Evolutionary conservation across 2,329 filamentous ascomycete genomes (phyloP), one percentile per base, ranked within the genome.

Genomic region (Teratosphaeriaceae sp.): DNA sequence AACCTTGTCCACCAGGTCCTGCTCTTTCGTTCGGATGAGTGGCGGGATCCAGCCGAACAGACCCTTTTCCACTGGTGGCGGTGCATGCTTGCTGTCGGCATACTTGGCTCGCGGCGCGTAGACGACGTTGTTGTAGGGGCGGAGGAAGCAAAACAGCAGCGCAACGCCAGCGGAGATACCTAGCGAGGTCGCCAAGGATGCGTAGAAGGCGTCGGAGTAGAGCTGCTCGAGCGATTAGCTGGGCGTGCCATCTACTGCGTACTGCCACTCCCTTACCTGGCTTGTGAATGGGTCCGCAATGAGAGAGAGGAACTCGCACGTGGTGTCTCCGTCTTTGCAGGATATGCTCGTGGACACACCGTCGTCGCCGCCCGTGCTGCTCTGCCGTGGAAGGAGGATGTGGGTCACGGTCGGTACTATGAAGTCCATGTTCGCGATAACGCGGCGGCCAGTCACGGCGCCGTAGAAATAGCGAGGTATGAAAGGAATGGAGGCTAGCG

Each of bases 101-200:
- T 96, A 84, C 63, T 94, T 94, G 38, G 94, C 74, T 63, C 94
- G 90, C 30, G 92, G 92, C 3, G 92, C 89, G 67, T 98, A 98
- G 37, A 98, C 87, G 54, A 90, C 78, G 43, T 83, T 84, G 65
- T 97, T 90, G 65, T 89, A 88, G 4, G 92, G 92, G 47, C 92
- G 85, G 43, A 97, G 73, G 56, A 96, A 71, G 49, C 88, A 95
- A 74, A 97, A 98, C 51, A 81, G 68, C 45, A 94, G 62, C 49
- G 87, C 82, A 54, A 95, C 82, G 53, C 81, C 72, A 49, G 76
- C 58, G 7, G 88, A 87, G 59, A 92, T 71, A 43, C 79, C 84
- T 34, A 96, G 61, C 2, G 90, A 94, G 18, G 85, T 88, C 50
- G 73, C 85, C 34, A 97, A 69, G 38, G 89, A 88, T 45, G 86